Percentiles rank a stretch among this genome's conserved stretches.
These are phyloP conservation scores for Boletellus sp. DNA, from an alignment of 1,284 basidiomycete genomes.

Conservation along the genomic window DNA sequence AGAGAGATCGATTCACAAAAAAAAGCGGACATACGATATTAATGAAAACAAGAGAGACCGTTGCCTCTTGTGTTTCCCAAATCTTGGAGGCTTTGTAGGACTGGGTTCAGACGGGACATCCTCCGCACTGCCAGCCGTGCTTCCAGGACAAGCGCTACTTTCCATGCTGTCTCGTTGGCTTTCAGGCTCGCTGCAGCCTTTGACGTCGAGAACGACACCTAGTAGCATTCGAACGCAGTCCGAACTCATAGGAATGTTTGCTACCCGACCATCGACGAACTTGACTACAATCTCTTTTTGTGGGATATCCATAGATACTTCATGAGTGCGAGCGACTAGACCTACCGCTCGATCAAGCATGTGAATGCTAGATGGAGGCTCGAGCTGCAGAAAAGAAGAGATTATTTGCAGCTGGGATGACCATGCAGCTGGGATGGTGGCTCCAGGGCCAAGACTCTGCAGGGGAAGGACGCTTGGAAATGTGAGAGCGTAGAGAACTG, in stretches of 20 bases:
- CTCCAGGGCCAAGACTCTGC: conserved; percentile 34
- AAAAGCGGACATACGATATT: conserved; percentile 47
- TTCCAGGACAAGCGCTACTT: conserved; percentile 37
- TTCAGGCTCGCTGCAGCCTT: conserved; percentile 38
- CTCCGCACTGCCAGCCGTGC: conserved; percentile 16
- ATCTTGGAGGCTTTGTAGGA: conserved; percentile 20
- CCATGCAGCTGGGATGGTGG: conserved; percentile 52
- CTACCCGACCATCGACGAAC: conserved; percentile 54
- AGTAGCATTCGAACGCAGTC: conserved; percentile 45
- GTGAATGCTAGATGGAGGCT: conserved; percentile 54
- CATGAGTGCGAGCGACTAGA: conserved; percentile 50
- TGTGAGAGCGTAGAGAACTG: conserved; percentile 68
- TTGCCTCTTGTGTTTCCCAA: conserved; percentile 52
- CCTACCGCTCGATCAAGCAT: conserved; percentile 64
- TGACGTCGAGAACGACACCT: conserved; percentile 53
- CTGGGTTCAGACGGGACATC: conserved; percentile 3
- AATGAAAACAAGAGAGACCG: conserved; percentile 64
- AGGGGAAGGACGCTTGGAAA: conserved; percentile 54
- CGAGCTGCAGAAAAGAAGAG: conserved; percentile 49
- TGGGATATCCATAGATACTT: conserved; percentile 59
- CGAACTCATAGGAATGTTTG: conserved; percentile 46
- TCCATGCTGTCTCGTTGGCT: conserved; percentile 23
- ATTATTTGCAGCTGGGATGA: conserved; percentile 51
- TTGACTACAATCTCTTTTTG: conserved; percentile 43
- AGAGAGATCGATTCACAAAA: not conserved